A percentile compares a stretch with the other conserved stretches of the same genome.
Evolutionary conservation across 768 basidiomycete genomes (phyloP).

Genomic region (Tricholoma saponaceum): DNA sequence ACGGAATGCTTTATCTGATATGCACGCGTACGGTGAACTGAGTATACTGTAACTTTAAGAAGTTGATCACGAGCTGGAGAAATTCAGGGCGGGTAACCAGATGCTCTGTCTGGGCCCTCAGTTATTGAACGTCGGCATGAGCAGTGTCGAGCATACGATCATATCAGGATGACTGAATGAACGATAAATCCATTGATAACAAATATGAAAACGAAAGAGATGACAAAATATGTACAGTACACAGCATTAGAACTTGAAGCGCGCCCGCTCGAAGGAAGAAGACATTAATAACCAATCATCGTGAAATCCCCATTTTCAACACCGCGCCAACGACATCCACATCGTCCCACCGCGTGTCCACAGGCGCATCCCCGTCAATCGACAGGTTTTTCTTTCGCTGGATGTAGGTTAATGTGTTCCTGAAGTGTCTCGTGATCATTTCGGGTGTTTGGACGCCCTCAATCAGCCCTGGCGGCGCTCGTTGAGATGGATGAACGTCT

Average conservation of each 20-base stretch:
- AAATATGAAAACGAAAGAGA: constrained; percentile 1
- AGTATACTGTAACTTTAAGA: too few species aligned
- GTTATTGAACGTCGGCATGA: too few species aligned
- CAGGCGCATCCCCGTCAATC: constrained; percentile 32
- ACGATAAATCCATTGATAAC: neutral
- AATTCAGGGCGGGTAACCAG: too few species aligned
- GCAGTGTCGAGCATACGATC: too few species aligned
- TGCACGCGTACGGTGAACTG: too few species aligned
- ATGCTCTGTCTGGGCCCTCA: too few species aligned
- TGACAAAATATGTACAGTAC: constrained; percentile 8
- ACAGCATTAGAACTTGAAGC: constrained; percentile 7
- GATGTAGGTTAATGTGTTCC: constrained; percentile 84
- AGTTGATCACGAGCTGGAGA: too few species aligned
- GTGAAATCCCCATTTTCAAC: constrained; percentile 82
- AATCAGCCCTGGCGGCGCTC: constrained; percentile 83
- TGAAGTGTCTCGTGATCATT: constrained; percentile 92
- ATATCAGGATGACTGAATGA: too few species aligned
- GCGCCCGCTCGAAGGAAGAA: neutral
- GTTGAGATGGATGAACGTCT: constrained; percentile 84
- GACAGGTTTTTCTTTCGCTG: constrained; percentile 63
- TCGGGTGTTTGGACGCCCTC: constrained; percentile 92
- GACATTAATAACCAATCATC: constrained; percentile 29
- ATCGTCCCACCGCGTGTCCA: constrained; percentile 69
- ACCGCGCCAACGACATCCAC: constrained; percentile 87
- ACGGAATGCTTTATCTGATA: too few species aligned